phyloP scores from a whole-genome alignment of 345 rosid genomes.

The Populus tremula region DNA sequence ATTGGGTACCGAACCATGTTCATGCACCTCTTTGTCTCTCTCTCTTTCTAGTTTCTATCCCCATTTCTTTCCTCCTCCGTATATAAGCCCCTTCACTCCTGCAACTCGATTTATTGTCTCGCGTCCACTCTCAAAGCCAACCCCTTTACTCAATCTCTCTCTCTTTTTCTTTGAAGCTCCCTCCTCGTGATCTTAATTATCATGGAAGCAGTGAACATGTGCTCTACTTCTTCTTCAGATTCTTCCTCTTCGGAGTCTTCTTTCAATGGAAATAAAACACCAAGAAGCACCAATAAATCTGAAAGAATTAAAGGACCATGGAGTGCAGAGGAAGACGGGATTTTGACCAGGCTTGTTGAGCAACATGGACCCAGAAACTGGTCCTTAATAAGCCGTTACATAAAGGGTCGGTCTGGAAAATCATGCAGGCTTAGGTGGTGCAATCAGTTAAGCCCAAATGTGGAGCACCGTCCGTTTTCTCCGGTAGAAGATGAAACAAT shows the following conservation, averaged over 20 bases:
- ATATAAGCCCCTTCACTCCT: not conserved
- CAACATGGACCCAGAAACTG: slow-evolving; percentile 55
- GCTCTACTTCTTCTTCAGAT: slow-evolving; percentile 46
- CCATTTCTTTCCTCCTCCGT: slow-evolving; percentile 4
- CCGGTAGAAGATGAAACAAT: slow-evolving; percentile 51
- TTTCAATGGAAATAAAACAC: slow-evolving; percentile 17
- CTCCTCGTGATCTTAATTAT: no score
- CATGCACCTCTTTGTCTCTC: slow-evolving; percentile 25
- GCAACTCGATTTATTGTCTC: not conserved
- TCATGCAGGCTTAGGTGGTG: slow-evolving; percentile 61
- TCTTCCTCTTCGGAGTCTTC: slow-evolving; percentile 52
- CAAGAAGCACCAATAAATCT: slow-evolving; percentile 17
- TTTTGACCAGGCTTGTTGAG: slow-evolving; percentile 52
- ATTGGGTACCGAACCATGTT: slow-evolving; percentile 23
- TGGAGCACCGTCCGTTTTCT: slow-evolving; percentile 58
- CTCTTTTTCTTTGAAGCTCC: not conserved
- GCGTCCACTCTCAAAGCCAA: not conserved
- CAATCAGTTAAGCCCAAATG: slow-evolving; percentile 54
- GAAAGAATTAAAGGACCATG: slow-evolving; percentile 64
- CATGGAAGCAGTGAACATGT: slow-evolving; percentile 38
- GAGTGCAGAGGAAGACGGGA: slow-evolving; percentile 70
- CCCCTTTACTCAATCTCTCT: not conserved
- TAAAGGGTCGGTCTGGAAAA: slow-evolving; percentile 58
- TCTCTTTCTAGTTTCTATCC: slow-evolving; percentile 5
- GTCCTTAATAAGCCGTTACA: slow-evolving; percentile 51